A percentile compares a stretch with the other conserved stretches of the same genome.
Evolutionary conservation across 1,139 yeast species (phyloP).

Genomic region (Schizosaccharomyces versatilis): DNA sequence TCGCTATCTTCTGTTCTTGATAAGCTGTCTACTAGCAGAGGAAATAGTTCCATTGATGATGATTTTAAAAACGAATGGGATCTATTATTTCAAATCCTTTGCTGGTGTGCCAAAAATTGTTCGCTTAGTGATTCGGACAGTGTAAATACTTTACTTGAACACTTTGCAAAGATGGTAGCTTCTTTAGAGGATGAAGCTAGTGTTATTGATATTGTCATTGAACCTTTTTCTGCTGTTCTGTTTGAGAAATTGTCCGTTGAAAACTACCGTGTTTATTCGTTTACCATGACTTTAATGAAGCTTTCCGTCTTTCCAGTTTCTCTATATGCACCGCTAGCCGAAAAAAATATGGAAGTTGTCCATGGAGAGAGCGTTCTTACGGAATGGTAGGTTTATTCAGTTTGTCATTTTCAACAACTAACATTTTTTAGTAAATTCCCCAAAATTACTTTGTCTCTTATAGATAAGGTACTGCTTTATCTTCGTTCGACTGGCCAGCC

Average conservation of each 20-base stretch:
- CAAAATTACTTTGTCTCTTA: too few relatives aligned
- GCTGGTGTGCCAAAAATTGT: not conserved
- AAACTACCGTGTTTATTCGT: not conserved
- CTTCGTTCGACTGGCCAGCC: too few relatives aligned
- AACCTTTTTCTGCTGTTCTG: not conserved
- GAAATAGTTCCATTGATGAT: not conserved
- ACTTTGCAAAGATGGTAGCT: not conserved
- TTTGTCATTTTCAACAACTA: too few relatives aligned
- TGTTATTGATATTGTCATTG: not conserved
- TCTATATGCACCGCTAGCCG: not conserved
- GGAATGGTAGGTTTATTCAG: too few relatives aligned
- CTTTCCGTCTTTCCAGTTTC: not conserved
- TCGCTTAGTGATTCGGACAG: not conserved
- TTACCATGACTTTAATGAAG: constrained; percentile 1
- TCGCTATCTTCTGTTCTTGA: not conserved
- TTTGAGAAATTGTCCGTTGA: not conserved
- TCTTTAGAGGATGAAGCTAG: not conserved
- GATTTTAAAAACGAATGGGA: not conserved
- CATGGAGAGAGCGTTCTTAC: too few relatives aligned
- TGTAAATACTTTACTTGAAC: not conserved
- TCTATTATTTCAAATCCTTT: not conserved
- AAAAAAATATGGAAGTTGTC: not conserved
- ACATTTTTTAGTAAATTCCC: too few relatives aligned
- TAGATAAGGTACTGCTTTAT: too few relatives aligned
- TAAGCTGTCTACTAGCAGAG: not conserved